These are phyloP conservation scores for Cladorrhinum samala DNA, from an alignment of 495 filamentous ascomycete genomes.

Conservation along the genomic window DNA sequence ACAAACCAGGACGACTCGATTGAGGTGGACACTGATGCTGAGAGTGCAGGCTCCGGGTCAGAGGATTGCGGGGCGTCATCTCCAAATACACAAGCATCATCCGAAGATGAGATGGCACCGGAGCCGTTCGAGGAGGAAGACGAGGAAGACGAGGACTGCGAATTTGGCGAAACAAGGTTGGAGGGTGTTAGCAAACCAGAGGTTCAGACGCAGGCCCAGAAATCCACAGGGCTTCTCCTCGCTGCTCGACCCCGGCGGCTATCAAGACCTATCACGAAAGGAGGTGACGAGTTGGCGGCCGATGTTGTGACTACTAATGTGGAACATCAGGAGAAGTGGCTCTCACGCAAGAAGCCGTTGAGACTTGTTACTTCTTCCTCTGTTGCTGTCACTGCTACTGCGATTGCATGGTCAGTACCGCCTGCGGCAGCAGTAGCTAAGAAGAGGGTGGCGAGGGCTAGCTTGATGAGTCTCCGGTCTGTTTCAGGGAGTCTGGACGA, in stretches of 20 bases:
- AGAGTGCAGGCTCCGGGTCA: background rate
- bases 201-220: too few species aligned
- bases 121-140: background rate
- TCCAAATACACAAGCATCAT: background rate
- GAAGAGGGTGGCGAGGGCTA: background rate
- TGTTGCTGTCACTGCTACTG: background rate
- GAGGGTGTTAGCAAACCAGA: background rate
- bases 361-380: background rate
- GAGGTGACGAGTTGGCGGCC: constrained; percentile 7
- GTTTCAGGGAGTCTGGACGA: background rate
- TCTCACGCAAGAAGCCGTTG: background rate
- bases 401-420: too few species aligned
- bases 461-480: too few species aligned
- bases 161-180: background rate
- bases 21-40: constrained; percentile 1
- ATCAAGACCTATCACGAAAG: constrained; percentile 4
- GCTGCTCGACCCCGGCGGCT: constrained; percentile 9
- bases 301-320: background rate
- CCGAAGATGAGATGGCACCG: background rate
- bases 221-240: constrained; percentile 2
- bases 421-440: background rate
- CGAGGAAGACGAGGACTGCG: background rate
- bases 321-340: background rate
- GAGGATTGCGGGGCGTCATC: background rate
- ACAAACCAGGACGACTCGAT: background rate